phyloP scores from a whole-genome alignment of 2,329 filamentous ascomycete genomes.

The Coleophoma eucalyptorum region DNA sequence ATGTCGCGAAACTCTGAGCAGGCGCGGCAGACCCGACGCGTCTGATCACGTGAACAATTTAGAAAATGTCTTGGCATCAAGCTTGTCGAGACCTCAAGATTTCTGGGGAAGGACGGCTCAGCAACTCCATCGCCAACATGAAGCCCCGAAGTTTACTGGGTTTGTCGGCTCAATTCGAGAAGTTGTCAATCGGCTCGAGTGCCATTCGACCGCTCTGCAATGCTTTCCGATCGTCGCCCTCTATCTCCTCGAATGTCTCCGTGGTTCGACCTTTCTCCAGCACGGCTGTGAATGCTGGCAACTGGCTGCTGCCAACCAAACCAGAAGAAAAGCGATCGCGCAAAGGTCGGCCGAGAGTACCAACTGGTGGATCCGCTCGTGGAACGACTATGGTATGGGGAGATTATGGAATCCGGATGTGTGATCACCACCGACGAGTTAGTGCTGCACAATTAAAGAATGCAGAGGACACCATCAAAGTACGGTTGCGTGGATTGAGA shows the following conservation, averaged over 20 bases:
- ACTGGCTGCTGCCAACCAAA: constrained; percentile 79
- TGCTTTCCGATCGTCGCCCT: constrained; percentile 22
- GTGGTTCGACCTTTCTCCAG: constrained; percentile 67
- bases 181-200: constrained; percentile 24
- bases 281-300: constrained; percentile 53
- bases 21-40: background rate
- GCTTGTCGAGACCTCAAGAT: background rate
- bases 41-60: background rate
- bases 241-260: constrained; percentile 23
- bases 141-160: constrained; percentile 19
- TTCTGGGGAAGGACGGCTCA: background rate
- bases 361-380: constrained; percentile 85
- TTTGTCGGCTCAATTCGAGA: constrained; percentile 24
- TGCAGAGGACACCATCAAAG: constrained; percentile 91
- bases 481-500: constrained; percentile 81
- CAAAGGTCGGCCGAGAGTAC: constrained; percentile 83
- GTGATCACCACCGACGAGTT: constrained; percentile 88
- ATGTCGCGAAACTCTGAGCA: background rate
- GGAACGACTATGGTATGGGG: constrained; percentile 97
- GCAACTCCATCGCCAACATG: constrained; percentile 17
- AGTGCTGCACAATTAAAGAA: constrained; percentile 82
- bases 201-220: constrained; percentile 22
- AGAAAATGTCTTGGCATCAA: background rate
- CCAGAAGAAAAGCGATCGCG: constrained; percentile 82
- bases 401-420: constrained; percentile 91